These are phyloP conservation scores for Mycena latifolia DNA, from an alignment of 768 basidiomycete species.

Conservation along the genomic window DNA sequence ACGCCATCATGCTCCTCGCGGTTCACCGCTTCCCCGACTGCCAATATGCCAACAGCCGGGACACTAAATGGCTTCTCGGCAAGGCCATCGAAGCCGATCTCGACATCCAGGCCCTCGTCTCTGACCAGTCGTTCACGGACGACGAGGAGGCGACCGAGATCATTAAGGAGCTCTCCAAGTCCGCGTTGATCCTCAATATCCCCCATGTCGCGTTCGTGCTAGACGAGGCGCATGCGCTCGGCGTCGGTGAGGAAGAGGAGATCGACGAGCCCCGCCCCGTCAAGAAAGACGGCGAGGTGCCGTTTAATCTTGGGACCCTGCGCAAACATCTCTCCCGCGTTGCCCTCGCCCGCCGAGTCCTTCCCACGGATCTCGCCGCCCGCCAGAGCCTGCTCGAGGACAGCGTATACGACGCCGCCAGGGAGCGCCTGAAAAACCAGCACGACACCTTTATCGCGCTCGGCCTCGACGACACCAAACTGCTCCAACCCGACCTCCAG, in stretches of 20 bases:
- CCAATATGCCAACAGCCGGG: background rate
- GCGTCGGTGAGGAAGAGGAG: constrained; percentile 51
- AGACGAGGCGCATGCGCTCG: constrained; percentile 64
- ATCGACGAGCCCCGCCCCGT: constrained; percentile 79
- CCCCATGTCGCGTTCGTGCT: constrained; percentile 66
- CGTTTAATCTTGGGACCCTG: constrained; percentile 82
- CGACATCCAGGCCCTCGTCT: constrained; percentile 62
- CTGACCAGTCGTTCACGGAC: constrained; percentile 66
- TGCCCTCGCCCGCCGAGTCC: constrained; percentile 70
- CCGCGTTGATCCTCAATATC: constrained; percentile 69
- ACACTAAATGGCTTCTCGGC: constrained; percentile 48
- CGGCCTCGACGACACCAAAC: constrained; percentile 61
- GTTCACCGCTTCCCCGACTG: constrained; percentile 58
- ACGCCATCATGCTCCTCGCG: constrained; percentile 75
- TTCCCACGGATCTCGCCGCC: constrained; percentile 74
- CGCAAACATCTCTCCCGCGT: constrained; percentile 76
- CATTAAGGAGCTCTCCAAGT: constrained; percentile 67
- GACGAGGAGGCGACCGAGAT: constrained; percentile 68
- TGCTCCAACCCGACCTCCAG: constrained; percentile 67
- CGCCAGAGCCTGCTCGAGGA: constrained; percentile 89
- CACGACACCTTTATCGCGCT: constrained; percentile 67
- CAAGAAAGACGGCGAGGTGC: constrained; percentile 50
- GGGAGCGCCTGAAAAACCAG: constrained; percentile 76
- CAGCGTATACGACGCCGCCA: constrained; percentile 87
- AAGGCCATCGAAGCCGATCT: constrained; percentile 64